Base-by-base conservation (phyloP, 352 stramenopile genomes). In the Phytophthora kernoviae region DNA sequence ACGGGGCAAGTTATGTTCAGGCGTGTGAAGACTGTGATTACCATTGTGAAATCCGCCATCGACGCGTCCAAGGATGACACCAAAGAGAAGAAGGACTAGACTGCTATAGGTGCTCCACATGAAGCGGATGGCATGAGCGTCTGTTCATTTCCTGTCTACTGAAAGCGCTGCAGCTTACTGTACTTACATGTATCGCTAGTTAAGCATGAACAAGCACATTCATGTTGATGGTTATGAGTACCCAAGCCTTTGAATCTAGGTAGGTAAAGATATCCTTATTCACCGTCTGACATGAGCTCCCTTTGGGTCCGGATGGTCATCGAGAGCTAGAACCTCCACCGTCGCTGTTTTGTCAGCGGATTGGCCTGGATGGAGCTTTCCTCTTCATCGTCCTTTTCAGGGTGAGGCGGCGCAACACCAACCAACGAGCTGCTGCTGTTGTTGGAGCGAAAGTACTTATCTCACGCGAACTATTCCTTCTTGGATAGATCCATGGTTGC, bases 1-100 rank as follows among this genome's bases (percentile, higher is more conserved):
- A 93, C 86, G 11, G 86, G 83, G 36, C 84, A 91, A 58, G 81
- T 92, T n/a, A 92, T 94, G 81, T 86, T 91, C 66, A 86, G 88
- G 62, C 81, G 84, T 26, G 72, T 94, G 52, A 88, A 84, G 67
- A 88, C 83, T 10, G 84, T 94, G 33, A 58, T 90, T 44, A 76
- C 77, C 36, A 84, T 94, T 41, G 58, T 89, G 27, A 87, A 87
- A 60, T 77, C 79, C 15, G 81, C 81, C 1, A 70, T 91, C 33
- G 70, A 30, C 24, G 24, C 24, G 6, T 30, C 24, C 24, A 30
- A 30, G 24, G 24, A 77, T 4, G 69, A 68, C 39, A 27, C 34
- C 51, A 75, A 93, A 67, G 54, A 73, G 22, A 93, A 93, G 70
- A 65, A 67, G 46, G 84, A 93, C 24, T 93, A 90, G 47, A 49